Percentiles rank a stretch among this genome's conserved stretches.
These are phyloP conservation scores for Geotrichum aggregatum DNA, from an alignment of 1,139 yeast genomes.

Conservation along the genomic window DNA sequence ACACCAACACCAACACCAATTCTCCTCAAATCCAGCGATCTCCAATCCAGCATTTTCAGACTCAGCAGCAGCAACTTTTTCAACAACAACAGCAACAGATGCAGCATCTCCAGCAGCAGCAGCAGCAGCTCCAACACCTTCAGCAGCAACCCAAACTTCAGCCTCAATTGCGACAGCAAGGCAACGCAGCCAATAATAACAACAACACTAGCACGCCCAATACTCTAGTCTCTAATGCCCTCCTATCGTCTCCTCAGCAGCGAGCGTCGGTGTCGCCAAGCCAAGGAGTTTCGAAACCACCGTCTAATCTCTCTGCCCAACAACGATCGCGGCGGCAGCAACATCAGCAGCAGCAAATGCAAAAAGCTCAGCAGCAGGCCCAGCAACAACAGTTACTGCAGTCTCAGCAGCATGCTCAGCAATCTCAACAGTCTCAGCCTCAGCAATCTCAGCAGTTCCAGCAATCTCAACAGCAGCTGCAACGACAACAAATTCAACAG, in stretches of 20 bases:
- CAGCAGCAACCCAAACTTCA: conserved; percentile 12
- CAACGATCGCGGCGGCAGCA: conserved; percentile 5
- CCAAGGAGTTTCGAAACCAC: conserved; percentile 3
- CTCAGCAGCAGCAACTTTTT: background rate
- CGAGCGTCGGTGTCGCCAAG: conserved; percentile 7
- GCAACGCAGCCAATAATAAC: conserved; percentile 6
- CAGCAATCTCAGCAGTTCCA: conserved; percentile 7
- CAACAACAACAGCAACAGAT: conserved; percentile 9
- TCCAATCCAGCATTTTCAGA: conserved; percentile 9
- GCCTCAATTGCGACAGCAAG: conserved; percentile 11
- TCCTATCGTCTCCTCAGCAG: conserved; percentile 7
- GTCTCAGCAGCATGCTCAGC: conserved; percentile 4
- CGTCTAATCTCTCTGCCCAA: background rate
- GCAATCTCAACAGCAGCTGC: conserved; percentile 4
- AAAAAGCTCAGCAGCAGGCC: conserved; percentile 7
- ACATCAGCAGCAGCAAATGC: conserved; percentile 8
- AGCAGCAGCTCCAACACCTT: conserved; percentile 8
- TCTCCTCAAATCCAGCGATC: conserved; percentile 12
- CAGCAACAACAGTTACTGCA: conserved; percentile 10
- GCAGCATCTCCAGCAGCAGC: conserved; percentile 9
- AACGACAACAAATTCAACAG: conserved; percentile 13
- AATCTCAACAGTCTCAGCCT: conserved; percentile 9
- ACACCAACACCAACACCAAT: too few species aligned
- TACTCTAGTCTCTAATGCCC: background rate
- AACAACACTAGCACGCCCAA: conserved; percentile 8